These are phyloP conservation scores for Cladosporium halotolerans DNA, from an alignment of 2,329 filamentous ascomycete species.

Conservation along the genomic window DNA sequence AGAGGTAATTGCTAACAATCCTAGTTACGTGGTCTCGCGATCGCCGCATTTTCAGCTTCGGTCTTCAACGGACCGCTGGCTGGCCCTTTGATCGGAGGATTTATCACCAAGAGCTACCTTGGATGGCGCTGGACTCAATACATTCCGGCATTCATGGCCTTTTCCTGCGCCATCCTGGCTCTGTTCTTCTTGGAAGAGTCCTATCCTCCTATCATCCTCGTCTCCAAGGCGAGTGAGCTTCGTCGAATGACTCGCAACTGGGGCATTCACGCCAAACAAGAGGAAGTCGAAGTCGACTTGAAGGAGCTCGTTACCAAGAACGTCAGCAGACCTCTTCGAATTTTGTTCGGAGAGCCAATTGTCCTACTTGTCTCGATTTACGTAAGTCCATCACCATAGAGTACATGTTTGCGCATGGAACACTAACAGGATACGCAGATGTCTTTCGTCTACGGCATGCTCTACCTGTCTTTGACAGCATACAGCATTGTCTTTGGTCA, in stretches of 20 bases:
- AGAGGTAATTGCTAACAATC: background rate
- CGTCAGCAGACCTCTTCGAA: constrained; percentile 37
- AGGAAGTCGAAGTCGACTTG: constrained; percentile 34
- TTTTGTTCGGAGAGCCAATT: constrained; percentile 46
- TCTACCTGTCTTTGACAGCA: constrained; percentile 81
- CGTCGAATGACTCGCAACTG: constrained; percentile 52
- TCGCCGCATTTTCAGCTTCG: constrained; percentile 32
- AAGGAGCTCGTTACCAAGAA: constrained; percentile 33
- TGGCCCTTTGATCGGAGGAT: constrained; percentile 30
- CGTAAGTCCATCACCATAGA: background rate
- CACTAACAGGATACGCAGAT: constrained; percentile 13
- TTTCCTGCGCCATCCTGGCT: constrained; percentile 41
- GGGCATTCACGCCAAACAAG: constrained; percentile 52
- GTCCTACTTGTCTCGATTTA: constrained; percentile 44
- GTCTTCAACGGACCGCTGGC: constrained; percentile 30
- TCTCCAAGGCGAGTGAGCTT: constrained; percentile 50
- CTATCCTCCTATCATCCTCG: constrained; percentile 53
- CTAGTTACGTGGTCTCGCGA: constrained; percentile 24
- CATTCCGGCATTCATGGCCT: constrained; percentile 52
- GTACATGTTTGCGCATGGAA: constrained; percentile 16
- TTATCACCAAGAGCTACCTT: constrained; percentile 28
- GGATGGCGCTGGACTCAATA: constrained; percentile 49
- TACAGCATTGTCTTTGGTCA: constrained; percentile 73
- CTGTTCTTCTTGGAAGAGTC: constrained; percentile 52
- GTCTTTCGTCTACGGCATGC: constrained; percentile 44